Conservation (phyloP, 768 basidiomycete genomes). For the Tephrocybe rancida region DNA sequence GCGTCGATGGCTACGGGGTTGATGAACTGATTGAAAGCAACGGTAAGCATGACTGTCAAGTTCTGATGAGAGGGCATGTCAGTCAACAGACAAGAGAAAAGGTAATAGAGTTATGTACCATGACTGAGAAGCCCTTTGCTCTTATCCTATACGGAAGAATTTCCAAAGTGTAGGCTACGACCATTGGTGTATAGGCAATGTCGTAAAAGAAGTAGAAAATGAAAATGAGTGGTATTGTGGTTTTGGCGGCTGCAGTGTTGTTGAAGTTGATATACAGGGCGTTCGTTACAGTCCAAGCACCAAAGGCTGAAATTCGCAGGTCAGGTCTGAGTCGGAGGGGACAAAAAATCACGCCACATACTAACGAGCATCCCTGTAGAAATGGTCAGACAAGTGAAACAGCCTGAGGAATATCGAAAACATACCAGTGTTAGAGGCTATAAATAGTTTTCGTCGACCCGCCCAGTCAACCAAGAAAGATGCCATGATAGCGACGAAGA, state of each 20-base stretch:
- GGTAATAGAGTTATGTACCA: conserved; percentile 44
- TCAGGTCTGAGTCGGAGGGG: neutral
- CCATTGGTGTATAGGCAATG: conserved; percentile 77
- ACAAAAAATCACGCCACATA: conserved; percentile 25
- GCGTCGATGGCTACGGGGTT: conserved; percentile 73
- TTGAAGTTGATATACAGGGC: conserved; percentile 44
- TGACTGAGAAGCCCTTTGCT: conserved; percentile 77
- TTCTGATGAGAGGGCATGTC: conserved; percentile 43
- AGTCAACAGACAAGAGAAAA: neutral
- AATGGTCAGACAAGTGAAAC: neutral
- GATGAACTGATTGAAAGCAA: conserved; percentile 80
- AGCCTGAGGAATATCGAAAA: neutral
- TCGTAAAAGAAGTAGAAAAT: conserved; percentile 58
- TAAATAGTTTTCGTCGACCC: conserved; percentile 71
- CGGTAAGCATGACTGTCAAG: conserved; percentile 60
- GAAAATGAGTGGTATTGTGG: conserved; percentile 70
- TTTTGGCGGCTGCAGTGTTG: conserved; percentile 44
- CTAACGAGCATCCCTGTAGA: conserved; percentile 45
- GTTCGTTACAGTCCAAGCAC: conserved; percentile 55
- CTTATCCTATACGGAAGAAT: conserved; percentile 81
- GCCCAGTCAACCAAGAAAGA: conserved; percentile 67
- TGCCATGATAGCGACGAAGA: conserved; percentile 57
- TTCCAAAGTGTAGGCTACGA: conserved; percentile 66
- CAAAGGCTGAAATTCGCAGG: conserved; percentile 43
- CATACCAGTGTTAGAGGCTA: conserved; percentile 59